Evolutionary conservation across 768 basidiomycete species (phyloP).

Genomic region (Trametes punicea): DNA sequence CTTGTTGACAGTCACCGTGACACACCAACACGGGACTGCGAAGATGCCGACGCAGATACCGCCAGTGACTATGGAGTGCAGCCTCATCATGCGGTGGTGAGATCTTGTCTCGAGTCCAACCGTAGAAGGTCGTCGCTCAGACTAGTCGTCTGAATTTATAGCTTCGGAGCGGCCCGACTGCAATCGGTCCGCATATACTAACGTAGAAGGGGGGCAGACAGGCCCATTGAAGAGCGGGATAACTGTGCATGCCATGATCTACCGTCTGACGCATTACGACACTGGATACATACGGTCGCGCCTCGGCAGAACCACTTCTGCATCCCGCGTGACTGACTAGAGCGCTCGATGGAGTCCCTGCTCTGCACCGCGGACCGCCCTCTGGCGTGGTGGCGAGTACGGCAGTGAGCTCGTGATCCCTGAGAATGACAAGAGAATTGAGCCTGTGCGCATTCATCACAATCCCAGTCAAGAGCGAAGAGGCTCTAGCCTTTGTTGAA

Average conservation of each 20-base stretch:
- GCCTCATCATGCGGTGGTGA: slow-evolving; percentile 3
- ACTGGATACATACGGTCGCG: slow-evolving; percentile 1
- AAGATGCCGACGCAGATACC: neutral
- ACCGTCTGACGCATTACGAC: slow-evolving; percentile 4
- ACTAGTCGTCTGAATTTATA: neutral
- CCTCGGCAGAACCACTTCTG: neutral
- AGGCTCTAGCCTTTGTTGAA: neutral
- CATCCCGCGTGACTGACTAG: slow-evolving; percentile 2
- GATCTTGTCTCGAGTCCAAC: too few species aligned
- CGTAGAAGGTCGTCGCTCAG: neutral
- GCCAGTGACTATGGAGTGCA: neutral
- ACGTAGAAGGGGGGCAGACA: neutral
- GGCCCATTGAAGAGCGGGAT: neutral
- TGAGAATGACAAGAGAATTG: too few species aligned
- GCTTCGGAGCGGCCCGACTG: neutral
- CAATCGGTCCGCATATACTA: neutral
- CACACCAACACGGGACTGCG: slow-evolving; percentile 7
- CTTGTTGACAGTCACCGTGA: slow-evolving; percentile 17
- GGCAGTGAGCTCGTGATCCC: neutral
- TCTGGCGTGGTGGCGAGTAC: neutral
- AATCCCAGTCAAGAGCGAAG: too few species aligned
- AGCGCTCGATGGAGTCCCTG: neutral
- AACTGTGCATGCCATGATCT: slow-evolving; percentile 2
- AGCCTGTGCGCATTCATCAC: too few species aligned
- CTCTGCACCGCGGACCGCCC: neutral